Evolutionary conservation across 2,329 filamentous ascomycete genomes (phyloP).

Genomic region (Alternaria incomplexa): DNA sequence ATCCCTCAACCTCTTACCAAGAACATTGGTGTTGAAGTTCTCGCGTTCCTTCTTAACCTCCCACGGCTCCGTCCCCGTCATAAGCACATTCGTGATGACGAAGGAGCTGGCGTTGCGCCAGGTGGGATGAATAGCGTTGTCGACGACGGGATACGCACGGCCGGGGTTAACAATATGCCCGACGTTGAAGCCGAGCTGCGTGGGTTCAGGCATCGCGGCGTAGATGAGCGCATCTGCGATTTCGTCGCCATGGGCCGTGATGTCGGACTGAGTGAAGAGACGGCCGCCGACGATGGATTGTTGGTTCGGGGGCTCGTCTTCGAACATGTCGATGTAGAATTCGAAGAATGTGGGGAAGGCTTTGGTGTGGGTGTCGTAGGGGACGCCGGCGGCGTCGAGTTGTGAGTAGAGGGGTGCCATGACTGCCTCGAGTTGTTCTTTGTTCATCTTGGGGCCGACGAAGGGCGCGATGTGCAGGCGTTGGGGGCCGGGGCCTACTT

Average conservation of each 20-base stretch:
- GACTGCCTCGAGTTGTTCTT: slow-evolving; percentile 31
- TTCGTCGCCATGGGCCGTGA: slow-evolving; percentile 28
- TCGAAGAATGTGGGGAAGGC: slow-evolving; percentile 46
- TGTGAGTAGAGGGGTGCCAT: slow-evolving; percentile 37
- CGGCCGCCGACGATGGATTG: slow-evolving; percentile 42
- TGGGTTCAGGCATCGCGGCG: slow-evolving; percentile 28
- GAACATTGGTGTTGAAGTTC: slow-evolving; percentile 37
- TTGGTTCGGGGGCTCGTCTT: slow-evolving; percentile 40
- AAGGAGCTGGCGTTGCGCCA: slow-evolving; percentile 47
- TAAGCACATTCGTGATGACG: slow-evolving; percentile 41
- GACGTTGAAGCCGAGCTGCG: slow-evolving; percentile 33
- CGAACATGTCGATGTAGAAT: slow-evolving; percentile 46
- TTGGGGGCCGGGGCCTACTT: slow-evolving; percentile 30
- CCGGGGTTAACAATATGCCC: slow-evolving; percentile 47
- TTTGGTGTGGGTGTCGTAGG: slow-evolving; percentile 35
- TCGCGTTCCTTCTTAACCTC: slow-evolving; percentile 35
- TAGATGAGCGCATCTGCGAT: slow-evolving; percentile 36
- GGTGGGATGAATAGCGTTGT: slow-evolving; percentile 43
- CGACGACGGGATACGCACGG: slow-evolving; percentile 29
- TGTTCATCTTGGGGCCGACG: slow-evolving; percentile 41
- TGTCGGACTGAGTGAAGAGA: slow-evolving; percentile 39
- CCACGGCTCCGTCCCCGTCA: slow-evolving; percentile 41
- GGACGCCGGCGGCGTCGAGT: slow-evolving; percentile 39
- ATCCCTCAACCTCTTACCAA: slow-evolving; percentile 39
- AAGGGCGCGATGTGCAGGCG: slow-evolving; percentile 43